phyloP scores from a whole-genome alignment of 1,139 yeast genomes.

The Yamadazyma mexicana region DNA sequence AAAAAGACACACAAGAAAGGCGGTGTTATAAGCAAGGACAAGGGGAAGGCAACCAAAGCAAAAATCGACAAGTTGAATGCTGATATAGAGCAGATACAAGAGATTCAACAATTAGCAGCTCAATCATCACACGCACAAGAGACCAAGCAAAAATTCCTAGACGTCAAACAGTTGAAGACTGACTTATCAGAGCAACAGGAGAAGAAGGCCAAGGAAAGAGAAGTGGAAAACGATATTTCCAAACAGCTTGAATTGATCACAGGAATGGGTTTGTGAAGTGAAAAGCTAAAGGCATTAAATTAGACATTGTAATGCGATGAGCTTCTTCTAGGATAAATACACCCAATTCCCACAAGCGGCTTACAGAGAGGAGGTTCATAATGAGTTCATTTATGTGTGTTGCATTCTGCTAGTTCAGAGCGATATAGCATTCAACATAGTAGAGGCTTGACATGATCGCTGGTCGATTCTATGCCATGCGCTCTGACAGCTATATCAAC shows the following conservation, averaged over 20 bases:
- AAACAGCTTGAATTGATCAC: constrained; percentile 61
- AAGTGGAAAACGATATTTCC: constrained; percentile 51
- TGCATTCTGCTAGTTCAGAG: too few species aligned
- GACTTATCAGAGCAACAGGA: constrained; percentile 47
- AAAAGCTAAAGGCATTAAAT: too few species aligned
- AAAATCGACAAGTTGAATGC: constrained; percentile 47
- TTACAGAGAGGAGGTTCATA: too few species aligned
- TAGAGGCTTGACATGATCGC: too few species aligned
- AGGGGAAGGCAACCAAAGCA: constrained; percentile 36
- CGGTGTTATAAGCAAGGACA: constrained; percentile 17
- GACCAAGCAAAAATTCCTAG: constrained; percentile 25
- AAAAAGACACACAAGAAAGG: constrained; percentile 14
- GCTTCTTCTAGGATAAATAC: too few species aligned
- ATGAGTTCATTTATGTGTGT: too few species aligned
- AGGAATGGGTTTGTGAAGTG: neutral
- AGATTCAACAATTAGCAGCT: constrained; percentile 25
- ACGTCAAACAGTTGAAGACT: constrained; percentile 32
- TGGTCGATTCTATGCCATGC: too few species aligned
- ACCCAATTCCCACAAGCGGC: too few species aligned
- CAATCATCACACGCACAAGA: constrained; percentile 9
- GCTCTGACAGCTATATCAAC: too few species aligned
- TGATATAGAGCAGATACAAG: constrained; percentile 34
- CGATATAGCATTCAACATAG: too few species aligned
- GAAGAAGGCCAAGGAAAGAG: constrained; percentile 34
- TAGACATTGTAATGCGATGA: too few species aligned